These are phyloP conservation scores for Botrytis paeoniae DNA, from an alignment of 2,329 filamentous ascomycete genomes.

Conservation along the genomic window DNA sequence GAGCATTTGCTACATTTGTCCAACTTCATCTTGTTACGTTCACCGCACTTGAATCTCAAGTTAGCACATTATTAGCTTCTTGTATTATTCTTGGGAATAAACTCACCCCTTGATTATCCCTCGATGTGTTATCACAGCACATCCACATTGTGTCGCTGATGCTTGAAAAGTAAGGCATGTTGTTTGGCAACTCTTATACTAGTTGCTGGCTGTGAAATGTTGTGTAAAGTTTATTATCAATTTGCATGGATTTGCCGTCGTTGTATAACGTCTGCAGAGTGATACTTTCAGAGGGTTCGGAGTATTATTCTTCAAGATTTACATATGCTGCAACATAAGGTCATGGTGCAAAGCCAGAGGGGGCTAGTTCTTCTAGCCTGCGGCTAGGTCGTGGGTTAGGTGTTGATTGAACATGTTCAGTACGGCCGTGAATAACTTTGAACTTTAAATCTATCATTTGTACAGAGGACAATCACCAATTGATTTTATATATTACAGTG, in stretches of 20 bases:
- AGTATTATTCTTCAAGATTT: background rate
- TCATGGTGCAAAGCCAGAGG: background rate
- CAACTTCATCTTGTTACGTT: constrained; percentile 5
- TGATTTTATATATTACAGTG: background rate
- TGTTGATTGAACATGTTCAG: background rate
- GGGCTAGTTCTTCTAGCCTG: background rate
- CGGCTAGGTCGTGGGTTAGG: background rate
- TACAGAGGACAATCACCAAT: background rate
- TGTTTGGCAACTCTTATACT: background rate
- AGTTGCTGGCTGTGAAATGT: background rate
- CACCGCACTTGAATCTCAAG: background rate
- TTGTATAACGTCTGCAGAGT: background rate
- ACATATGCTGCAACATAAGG: background rate
- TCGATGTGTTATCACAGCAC: background rate
- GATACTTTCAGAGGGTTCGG: background rate
- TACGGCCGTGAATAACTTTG: background rate
- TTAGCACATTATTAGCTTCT: background rate
- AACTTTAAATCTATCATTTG: background rate
- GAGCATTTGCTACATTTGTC: background rate
- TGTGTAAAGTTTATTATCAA: background rate
- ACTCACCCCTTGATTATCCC: background rate
- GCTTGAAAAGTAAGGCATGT: constrained; percentile 9
- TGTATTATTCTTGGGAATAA: background rate
- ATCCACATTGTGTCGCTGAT: constrained; percentile 12
- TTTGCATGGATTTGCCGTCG: background rate